phyloP scores from a whole-genome alignment of 2,329 filamentous ascomycete species.

The Epicoccum nigrum region DNA sequence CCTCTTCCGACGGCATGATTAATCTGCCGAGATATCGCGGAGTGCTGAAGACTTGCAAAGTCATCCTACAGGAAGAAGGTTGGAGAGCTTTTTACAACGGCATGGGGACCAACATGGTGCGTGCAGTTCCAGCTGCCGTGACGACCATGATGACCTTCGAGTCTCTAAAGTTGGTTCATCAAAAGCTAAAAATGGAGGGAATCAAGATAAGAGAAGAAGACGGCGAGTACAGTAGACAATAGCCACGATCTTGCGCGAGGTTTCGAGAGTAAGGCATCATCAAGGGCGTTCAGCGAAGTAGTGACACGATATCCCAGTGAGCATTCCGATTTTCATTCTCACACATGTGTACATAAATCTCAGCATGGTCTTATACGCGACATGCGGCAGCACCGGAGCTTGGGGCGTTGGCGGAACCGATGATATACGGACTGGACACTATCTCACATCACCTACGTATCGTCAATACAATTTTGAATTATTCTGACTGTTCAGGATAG shows the following conservation, averaged over 20 bases:
- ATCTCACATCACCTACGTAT: constrained; percentile 11
- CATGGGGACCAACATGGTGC: constrained; percentile 96
- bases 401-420: constrained; percentile 25
- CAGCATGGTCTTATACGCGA: constrained; percentile 21
- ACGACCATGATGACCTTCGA: constrained; percentile 99
- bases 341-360: constrained; percentile 32
- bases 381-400: constrained; percentile 27
- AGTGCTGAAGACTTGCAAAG: constrained; percentile 79
- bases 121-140: constrained; percentile 91
- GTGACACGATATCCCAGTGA: constrained; percentile 26
- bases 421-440: constrained; percentile 5
- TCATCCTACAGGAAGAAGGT: constrained; percentile 87
- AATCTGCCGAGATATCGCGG: constrained; percentile 71
- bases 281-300: constrained; percentile 24
- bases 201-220: constrained; percentile 30
- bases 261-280: constrained; percentile 10
- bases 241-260: background rate
- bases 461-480: constrained; percentile 10
- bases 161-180: constrained; percentile 65
- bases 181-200: constrained; percentile 60
- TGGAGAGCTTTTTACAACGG: constrained; percentile 97
- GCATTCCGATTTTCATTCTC: constrained; percentile 25
- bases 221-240: constrained; percentile 5
- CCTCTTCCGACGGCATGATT: constrained; percentile 64
- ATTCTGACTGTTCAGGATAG: background rate